phyloP scores from a whole-genome alignment of 108 stramenopile genomes.

The Fragilaria crotonensis region DNA sequence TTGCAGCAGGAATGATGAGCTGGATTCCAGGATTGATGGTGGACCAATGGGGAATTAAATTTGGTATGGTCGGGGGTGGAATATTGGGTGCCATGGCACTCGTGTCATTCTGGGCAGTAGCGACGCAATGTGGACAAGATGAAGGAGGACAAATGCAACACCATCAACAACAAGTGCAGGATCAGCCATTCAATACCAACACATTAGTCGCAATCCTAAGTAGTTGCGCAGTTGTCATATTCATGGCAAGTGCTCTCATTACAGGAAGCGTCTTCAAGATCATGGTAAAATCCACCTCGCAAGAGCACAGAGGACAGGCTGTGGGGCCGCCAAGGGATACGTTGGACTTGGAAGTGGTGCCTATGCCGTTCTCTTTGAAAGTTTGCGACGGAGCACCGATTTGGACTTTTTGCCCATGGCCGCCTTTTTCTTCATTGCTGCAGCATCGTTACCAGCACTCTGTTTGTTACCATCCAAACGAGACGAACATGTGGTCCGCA shows the following conservation, averaged over 20 bases:
- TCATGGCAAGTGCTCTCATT: constrained; percentile 63
- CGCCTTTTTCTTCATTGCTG: constrained; percentile 49
- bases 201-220: constrained; percentile 36
- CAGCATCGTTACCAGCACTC: constrained; percentile 49
- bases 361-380: constrained; percentile 52
- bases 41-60: constrained; percentile 53
- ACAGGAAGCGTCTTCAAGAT: constrained; percentile 79
- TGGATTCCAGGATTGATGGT: constrained; percentile 71
- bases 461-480: constrained; percentile 45
- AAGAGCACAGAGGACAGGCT: constrained; percentile 66
- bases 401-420: constrained; percentile 80
- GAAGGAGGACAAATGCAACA: too few relatives aligned
- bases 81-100: constrained; percentile 32
- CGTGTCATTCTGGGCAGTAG: constrained; percentile 57
- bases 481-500: constrained; percentile 16
- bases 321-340: constrained; percentile 83
- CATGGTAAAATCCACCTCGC: constrained; percentile 52
- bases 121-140: too few relatives aligned
- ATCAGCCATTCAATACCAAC: background rate
- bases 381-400: constrained; percentile 27
- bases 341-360: constrained; percentile 68
- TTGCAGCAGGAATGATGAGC: constrained; percentile 63
- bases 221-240: constrained; percentile 41
- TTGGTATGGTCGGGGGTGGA: constrained; percentile 49
- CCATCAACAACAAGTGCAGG: too few relatives aligned